phyloP scores from a whole-genome alignment of 2,329 filamentous ascomycete genomes.

The Neoarthrinium moseri region DNA sequence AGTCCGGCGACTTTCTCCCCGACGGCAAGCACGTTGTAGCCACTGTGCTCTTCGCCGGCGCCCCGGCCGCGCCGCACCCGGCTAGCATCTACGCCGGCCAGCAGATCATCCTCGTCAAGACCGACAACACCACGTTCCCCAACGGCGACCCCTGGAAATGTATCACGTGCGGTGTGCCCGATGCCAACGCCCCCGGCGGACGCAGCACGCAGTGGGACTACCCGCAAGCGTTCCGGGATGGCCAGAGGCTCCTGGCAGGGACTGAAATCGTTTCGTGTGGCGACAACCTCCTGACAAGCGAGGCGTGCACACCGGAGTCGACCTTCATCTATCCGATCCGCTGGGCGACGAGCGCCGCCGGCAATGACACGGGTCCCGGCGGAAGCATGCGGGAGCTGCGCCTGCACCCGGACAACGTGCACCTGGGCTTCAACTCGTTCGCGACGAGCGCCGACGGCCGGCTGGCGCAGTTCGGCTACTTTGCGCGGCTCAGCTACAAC shows the following conservation, averaged over 20 bases:
- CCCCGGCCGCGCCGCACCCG: neutral
- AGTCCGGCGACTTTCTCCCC: neutral
- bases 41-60: neutral
- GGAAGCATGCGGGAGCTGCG: conserved; percentile 39
- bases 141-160: conserved; percentile 22
- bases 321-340: conserved; percentile 39
- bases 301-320: conserved; percentile 34
- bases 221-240: conserved; percentile 40
- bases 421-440: conserved; percentile 41
- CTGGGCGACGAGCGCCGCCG: conserved; percentile 32
- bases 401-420: conserved; percentile 42
- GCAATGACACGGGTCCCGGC: conserved; percentile 21
- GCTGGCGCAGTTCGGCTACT: conserved; percentile 20
- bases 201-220: conserved; percentile 30
- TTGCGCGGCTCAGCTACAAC: conserved; percentile 38
- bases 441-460: conserved; percentile 18
- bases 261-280: conserved; percentile 37
- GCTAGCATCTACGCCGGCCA: neutral
- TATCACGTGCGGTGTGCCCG: conserved; percentile 40
- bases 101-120: neutral
- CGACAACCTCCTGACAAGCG: conserved; percentile 27
- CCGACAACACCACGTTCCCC: neutral
- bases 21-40: neutral
- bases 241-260: conserved; percentile 32
- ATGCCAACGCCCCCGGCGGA: conserved; percentile 25